Base-by-base conservation (phyloP, 1,139 yeast genomes). In the Schwanniomyces etchellsii region DNA sequence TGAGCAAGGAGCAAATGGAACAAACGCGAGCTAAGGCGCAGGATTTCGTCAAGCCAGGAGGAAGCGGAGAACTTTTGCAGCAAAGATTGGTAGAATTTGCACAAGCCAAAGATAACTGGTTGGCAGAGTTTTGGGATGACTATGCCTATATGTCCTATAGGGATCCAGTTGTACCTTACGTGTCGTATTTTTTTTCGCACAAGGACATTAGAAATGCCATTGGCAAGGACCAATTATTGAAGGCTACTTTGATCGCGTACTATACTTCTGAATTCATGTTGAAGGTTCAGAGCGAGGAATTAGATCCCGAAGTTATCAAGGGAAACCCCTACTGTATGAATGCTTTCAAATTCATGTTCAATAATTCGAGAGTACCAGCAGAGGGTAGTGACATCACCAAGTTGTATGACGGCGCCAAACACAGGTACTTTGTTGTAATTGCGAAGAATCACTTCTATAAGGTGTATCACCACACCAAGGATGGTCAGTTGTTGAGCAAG, bases 81-180 rank as follows among this genome's bases (percentile, higher is more conserved):
- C 43, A 63, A 34, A 73, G 91, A 42, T 70, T 91, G 34, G 52
- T 60, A 26, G 63, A 70, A 17, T 75, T 76, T 45, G 80, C 93
- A 25, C 48, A 60, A 24, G 72, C 60, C 36, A 73, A 77, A 43
- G 80, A 85, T 52, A 91, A 91, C 58, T 91, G 98, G 98, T 72
- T 91, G 50, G 77, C 85, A 33, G 82, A 77, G 38, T 86, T 82
- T 71, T 91, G 98, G 98, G 95, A 89, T 56, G 84, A 84, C 48
- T 86, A 82, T 45, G 95, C 96, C 20, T 91, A 91, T 59, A 66
- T 91, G 67, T 78, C 84, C 25, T 88, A 86, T 61, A 75, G 94
- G 45, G 97, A 86, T 55, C 95, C 97, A 0, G 85, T 91, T 15
- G 86, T 85, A 20, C 97, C 97, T 11, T 88, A 79, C 52, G 96